Percentiles rank a stretch among this genome's conserved stretches.
Evolutionary conservation across 768 basidiomycete genomes (phyloP).

Genomic region (Dacryopinax primogenitus): DNA sequence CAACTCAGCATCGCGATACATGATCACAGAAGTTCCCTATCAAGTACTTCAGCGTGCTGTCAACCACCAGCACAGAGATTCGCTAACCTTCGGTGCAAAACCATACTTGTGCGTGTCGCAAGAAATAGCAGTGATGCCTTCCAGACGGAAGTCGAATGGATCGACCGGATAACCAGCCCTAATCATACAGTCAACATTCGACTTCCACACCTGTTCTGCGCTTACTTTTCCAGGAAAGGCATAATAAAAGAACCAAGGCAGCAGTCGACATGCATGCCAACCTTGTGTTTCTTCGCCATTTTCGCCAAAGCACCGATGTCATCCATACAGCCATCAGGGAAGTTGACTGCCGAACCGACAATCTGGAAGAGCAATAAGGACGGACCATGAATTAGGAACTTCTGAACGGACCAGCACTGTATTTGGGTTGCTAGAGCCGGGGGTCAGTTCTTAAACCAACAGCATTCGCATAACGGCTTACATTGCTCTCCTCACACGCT

Average conservation of each 20-base stretch:
- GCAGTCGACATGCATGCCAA: conserved; percentile 89
- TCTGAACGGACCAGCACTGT: conserved; percentile 61
- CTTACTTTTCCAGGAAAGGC: conserved; percentile 63
- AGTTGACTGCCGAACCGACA: conserved; percentile 76
- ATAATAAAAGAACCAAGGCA: conserved; percentile 90
- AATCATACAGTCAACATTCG: conserved; percentile 15
- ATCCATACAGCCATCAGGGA: conserved; percentile 77
- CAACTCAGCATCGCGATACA: conserved; percentile 73
- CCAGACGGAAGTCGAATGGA: conserved; percentile 81
- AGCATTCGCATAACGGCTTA: conserved; percentile 31
- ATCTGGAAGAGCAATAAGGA: conserved; percentile 34
- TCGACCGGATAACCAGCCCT: conserved; percentile 51
- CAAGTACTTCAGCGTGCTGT: conserved; percentile 4
- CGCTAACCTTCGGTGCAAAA: conserved; percentile 72
- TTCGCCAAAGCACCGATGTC: conserved; percentile 66
- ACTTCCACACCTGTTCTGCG: conserved; percentile 18
- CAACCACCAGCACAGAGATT: not conserved
- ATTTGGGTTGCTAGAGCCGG: conserved; percentile 52
- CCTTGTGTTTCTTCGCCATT: conserved; percentile 58
- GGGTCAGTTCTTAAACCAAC: not conserved
- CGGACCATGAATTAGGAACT: not conserved
- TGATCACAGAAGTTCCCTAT: conserved; percentile 83
- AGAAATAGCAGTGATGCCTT: conserved; percentile 86
- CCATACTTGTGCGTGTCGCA: conserved; percentile 98
- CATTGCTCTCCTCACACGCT: conserved; percentile 75